Percentiles rank a stretch among this genome's conserved stretches.
Evolutionary conservation across 257 asterid species (phyloP).

Genomic region (Solanum okadae): DNA sequence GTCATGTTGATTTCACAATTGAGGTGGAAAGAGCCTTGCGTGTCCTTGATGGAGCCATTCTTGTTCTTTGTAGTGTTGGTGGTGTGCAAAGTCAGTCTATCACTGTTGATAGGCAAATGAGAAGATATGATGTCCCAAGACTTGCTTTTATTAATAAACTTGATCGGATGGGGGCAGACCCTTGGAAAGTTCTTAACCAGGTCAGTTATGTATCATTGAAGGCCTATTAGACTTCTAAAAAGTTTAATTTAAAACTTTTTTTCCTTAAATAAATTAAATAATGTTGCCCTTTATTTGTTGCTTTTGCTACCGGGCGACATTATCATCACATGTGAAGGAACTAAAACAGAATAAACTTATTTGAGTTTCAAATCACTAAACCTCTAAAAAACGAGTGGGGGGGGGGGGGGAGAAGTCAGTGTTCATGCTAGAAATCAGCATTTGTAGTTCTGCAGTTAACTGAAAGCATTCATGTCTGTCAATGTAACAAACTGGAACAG

Average conservation of each 20-base stretch:
- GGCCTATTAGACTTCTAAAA: neutral
- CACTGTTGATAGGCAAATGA: conserved; percentile 98
- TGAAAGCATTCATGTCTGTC: neutral
- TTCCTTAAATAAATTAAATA: neutral
- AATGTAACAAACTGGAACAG: neutral
- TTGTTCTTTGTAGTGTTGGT: conserved; percentile 95
- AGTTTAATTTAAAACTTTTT: neutral
- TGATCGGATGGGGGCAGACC: conserved; percentile 99
- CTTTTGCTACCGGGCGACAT: neutral
- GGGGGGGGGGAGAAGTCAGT: neutral
- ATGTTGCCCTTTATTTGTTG: neutral
- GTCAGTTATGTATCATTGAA: conserved; percentile 20
- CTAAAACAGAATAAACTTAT: neutral
- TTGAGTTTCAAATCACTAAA: neutral
- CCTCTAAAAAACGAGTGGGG: neutral
- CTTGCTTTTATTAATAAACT: conserved; percentile 93
- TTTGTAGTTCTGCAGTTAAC: neutral
- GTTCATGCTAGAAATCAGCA: neutral
- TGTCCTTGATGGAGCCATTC: conserved; percentile 96
- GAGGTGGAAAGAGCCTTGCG: conserved; percentile 99
- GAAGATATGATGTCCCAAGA: conserved; percentile 96
- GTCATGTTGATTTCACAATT: conserved; percentile 96
- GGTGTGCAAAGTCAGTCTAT: conserved; percentile 99
- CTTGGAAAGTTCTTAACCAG: conserved; percentile 96
- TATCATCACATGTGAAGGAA: neutral